These are phyloP conservation scores for Ambrosiella xylebori DNA, from an alignment of 2,329 filamentous ascomycete species.

Conservation along the genomic window DNA sequence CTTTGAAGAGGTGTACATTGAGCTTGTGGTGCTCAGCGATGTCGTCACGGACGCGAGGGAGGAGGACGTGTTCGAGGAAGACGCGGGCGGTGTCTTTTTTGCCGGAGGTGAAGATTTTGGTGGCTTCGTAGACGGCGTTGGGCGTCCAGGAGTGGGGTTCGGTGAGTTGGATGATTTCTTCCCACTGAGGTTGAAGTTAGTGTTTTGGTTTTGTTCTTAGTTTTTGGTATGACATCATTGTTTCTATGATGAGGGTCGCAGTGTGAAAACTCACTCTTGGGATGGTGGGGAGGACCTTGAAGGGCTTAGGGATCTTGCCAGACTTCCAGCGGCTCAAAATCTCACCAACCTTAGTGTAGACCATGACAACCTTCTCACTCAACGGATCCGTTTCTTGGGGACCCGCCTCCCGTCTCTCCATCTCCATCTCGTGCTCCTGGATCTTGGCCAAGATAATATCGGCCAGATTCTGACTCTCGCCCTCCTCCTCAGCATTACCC, in stretches of 20 bases:
- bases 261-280: conserved; percentile 26
- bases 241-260: neutral
- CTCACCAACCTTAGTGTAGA: conserved; percentile 54
- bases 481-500: conserved; percentile 23
- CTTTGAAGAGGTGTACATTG: conserved; percentile 88
- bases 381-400: conserved; percentile 68
- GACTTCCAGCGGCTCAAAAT: conserved; percentile 13
- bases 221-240: no score
- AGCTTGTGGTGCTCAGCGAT: conserved; percentile 90
- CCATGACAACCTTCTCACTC: conserved; percentile 80
- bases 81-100: conserved; percentile 65
- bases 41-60: conserved; percentile 82
- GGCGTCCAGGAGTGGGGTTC: conserved; percentile 57
- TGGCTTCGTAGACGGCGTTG: conserved; percentile 72
- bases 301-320: conserved; percentile 68
- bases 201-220: neutral
- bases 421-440: conserved; percentile 65
- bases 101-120: conserved; percentile 76
- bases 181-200: conserved; percentile 40
- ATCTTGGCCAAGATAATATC: conserved; percentile 92
- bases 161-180: conserved; percentile 72
- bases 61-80: conserved; percentile 72
- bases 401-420: conserved; percentile 25
- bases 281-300: conserved; percentile 88
- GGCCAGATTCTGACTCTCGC: conserved; percentile 60